Evolutionary conservation across 768 basidiomycete genomes (phyloP), one percentile per base, ranked within the genome.

Genomic region (Xerocomellus amylosporus): DNA sequence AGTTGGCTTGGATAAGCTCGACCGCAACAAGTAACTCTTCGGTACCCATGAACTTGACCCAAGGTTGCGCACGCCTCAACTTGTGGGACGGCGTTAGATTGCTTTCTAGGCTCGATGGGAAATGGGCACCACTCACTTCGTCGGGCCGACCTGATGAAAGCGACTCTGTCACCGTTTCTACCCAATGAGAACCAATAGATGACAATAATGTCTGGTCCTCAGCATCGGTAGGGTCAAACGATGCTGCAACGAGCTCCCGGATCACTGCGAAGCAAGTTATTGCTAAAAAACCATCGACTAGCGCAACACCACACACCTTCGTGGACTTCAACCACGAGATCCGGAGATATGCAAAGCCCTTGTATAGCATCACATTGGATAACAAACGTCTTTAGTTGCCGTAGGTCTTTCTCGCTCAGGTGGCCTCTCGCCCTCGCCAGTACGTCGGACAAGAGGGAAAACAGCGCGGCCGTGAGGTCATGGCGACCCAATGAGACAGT

Each of bases 1-100:
- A 49, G 38, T 53, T 44, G 7, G 47, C 41, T 19, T 60, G 59
- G 46, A 79, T 56, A 8, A 69, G 53, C 58, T 82, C 78, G 12
- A 90, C 61, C 7, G 81, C 68, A 6, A 66, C 58, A 4, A 82
- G 68, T 3, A 84, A 64, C 15, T 76, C 75, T 3, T 70, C 59
- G 3, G 68, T 61, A 6, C 72, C 64, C 60, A 86, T 76, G 60
- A 79, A 87, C 38, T 72, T 75, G 40, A 87, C 71, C 88, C 88
- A 91, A 14, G 57, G 58, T 0, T 39, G 53, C 5, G 33, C 56
- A 46, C 43, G 33, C 12, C n/a, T 53, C 45, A 55, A 56, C 64
- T 67, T 58, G 30, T 53, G 9, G 26, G n/a, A 20, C 38, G 26
- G 1, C 12, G 24, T 53, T 38, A 58, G 20, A 44, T 51, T 14